Evolutionary conservation across 805 yeast species (phyloP).

Genomic region (Wickerhamiella australiensis): DNA sequence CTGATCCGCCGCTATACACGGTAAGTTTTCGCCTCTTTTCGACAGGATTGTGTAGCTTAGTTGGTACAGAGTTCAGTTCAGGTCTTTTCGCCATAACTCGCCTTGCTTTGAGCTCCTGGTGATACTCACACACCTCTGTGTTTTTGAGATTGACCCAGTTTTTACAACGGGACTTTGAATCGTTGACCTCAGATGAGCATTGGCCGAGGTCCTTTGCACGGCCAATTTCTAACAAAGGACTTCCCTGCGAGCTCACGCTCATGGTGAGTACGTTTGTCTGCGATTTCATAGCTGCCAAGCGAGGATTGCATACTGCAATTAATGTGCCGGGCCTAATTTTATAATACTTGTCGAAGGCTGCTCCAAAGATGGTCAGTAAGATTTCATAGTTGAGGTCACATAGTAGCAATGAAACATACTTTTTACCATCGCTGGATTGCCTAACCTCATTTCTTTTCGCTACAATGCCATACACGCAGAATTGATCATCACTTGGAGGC

Average conservation of each 20-base stretch:
- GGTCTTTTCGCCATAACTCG: constrained; percentile 49
- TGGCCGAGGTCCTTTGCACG: constrained; percentile 51
- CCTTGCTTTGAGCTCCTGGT: constrained; percentile 45
- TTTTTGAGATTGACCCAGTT: constrained; percentile 46
- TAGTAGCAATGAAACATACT: constrained; percentile 48
- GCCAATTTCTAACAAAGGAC: constrained; percentile 62
- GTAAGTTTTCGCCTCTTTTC: constrained; percentile 33
- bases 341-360: constrained; percentile 59
- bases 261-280: constrained; percentile 38
- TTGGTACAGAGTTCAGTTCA: constrained; percentile 55
- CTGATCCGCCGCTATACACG: constrained; percentile 31
- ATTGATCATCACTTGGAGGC: constrained; percentile 62
- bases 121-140: constrained; percentile 56
- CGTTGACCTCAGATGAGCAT: constrained; percentile 44
- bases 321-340: constrained; percentile 64
- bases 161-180: constrained; percentile 40
- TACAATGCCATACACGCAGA: constrained; percentile 68
- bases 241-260: constrained; percentile 38
- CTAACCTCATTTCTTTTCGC: constrained; percentile 44
- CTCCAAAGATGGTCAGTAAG: constrained; percentile 51
- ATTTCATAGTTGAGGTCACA: constrained; percentile 57
- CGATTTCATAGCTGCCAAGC: constrained; percentile 29
- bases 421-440: constrained; percentile 30
- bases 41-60: constrained; percentile 44
- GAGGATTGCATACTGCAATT: constrained; percentile 65